These are phyloP conservation scores for Rhodofomes roseus DNA, from an alignment of 1,284 basidiomycete species.

Conservation along the genomic window DNA sequence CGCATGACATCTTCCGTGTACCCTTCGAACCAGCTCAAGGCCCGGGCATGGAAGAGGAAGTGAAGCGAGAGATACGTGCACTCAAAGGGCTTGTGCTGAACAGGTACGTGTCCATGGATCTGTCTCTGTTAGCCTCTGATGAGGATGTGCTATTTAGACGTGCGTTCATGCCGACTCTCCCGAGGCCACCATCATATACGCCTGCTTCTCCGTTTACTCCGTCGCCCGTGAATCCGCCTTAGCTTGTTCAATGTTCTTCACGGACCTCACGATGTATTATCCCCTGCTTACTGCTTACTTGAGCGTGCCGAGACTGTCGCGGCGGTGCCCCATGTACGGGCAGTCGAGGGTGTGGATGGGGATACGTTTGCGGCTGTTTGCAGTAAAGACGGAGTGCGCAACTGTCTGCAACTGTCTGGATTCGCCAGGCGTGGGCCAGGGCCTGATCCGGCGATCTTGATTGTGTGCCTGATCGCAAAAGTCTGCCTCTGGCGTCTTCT, in stretches of 20 bases:
- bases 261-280: background rate
- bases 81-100: slow-evolving; percentile 68
- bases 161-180: slow-evolving; percentile 41
- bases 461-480: no score
- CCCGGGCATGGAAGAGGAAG: slow-evolving; percentile 53
- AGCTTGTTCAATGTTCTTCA: background rate
- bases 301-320: no score
- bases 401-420: no score
- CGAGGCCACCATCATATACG: slow-evolving; percentile 4
- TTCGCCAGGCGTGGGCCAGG: no score
- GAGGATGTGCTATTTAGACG: slow-evolving; percentile 30
- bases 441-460: no score
- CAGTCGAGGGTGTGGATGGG: no score
- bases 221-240: background rate
- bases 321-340: no score
- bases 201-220: background rate
- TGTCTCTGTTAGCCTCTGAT: background rate
- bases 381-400: no score
- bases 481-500: no score
- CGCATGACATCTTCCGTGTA: slow-evolving; percentile 40
- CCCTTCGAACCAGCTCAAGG: slow-evolving; percentile 20
- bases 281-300: no score
- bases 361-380: no score
- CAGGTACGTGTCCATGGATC: slow-evolving; percentile 34
- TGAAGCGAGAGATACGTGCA: slow-evolving; percentile 60